Evolutionary conservation across 2,329 filamentous ascomycete species (phyloP).

Genomic region (Botrytis aclada): DNA sequence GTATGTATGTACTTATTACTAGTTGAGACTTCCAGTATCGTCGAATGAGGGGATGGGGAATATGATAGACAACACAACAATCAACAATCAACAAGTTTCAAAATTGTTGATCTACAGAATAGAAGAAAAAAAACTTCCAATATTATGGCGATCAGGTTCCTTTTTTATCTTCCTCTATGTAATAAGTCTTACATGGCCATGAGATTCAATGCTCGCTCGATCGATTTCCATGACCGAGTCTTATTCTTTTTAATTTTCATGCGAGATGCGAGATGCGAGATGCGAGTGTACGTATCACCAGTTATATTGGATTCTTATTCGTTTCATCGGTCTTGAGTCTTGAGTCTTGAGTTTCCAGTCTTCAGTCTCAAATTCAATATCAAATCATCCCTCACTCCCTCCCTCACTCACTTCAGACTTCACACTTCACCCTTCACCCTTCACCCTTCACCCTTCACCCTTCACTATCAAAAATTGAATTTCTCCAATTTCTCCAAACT

Average conservation of each 20-base stretch:
- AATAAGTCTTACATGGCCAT: neutral
- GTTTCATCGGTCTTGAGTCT: neutral
- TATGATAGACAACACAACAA: neutral
- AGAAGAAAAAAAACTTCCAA: neutral
- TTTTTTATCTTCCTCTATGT: neutral
- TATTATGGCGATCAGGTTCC: neutral
- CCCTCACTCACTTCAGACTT: neutral
- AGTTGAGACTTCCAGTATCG: neutral
- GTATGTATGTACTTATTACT: neutral
- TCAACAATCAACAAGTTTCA: neutral
- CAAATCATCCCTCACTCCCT: neutral
- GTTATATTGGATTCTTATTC: neutral
- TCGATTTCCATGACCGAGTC: neutral
- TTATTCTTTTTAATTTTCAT: neutral
- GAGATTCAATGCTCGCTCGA: neutral
- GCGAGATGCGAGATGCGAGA: neutral
- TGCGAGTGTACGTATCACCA: neutral
- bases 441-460: neutral
- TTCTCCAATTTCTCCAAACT: neutral
- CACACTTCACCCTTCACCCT: neutral
- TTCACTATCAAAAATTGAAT: neutral
- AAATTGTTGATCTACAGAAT: neutral
- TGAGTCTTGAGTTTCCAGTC: neutral
- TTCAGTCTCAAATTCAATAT: neutral
- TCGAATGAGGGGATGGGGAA: neutral